phyloP scores from a whole-genome alignment of 2,329 filamentous ascomycete genomes.

The Trichoderma lentiforme region DNA sequence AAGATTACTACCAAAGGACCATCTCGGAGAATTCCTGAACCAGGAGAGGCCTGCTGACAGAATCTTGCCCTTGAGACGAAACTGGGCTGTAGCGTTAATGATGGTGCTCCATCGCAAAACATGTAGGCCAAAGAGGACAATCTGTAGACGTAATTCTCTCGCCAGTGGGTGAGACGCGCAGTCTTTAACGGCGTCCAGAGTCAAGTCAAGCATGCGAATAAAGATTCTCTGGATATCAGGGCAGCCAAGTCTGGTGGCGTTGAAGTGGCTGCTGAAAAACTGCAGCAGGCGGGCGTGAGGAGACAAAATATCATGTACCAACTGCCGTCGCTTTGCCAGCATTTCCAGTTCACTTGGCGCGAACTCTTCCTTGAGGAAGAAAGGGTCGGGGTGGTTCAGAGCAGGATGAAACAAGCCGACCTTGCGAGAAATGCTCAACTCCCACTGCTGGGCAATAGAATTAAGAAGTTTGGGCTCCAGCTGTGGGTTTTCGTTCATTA shows the following conservation, averaged over 20 bases:
- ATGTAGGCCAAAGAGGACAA: constrained; percentile 76
- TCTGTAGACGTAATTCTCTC: constrained; percentile 85
- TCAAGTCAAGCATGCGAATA: constrained; percentile 73
- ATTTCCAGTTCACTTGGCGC: constrained; percentile 80
- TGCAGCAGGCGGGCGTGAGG: constrained; percentile 84
- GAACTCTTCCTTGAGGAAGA: constrained; percentile 88
- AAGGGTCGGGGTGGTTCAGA: constrained; percentile 77
- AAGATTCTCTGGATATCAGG: constrained; percentile 79
- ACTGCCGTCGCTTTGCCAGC: constrained; percentile 71
- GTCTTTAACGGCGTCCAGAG: constrained; percentile 68
- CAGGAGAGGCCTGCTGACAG: constrained; percentile 82
- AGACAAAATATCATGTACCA: constrained; percentile 76
- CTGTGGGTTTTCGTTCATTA: constrained; percentile 91
- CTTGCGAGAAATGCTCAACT: constrained; percentile 71
- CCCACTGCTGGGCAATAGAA: constrained; percentile 89
- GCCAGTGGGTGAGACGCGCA: constrained; percentile 79
- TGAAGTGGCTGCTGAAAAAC: constrained; percentile 93
- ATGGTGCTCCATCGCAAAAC: constrained; percentile 72
- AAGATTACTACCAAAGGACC: constrained; percentile 94
- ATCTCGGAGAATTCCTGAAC: constrained; percentile 80
- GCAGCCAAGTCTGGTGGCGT: constrained; percentile 82
- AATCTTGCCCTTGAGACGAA: constrained; percentile 84
- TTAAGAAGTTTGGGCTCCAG: constrained; percentile 82
- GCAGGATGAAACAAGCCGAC: constrained; percentile 76
- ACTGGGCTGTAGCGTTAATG: constrained; percentile 61